A percentile compares a stretch with the other conserved stretches of the same genome.
Evolutionary conservation across 2,329 filamentous ascomycete genomes (phyloP).

Genomic region (Karstenula rhodostoma): DNA sequence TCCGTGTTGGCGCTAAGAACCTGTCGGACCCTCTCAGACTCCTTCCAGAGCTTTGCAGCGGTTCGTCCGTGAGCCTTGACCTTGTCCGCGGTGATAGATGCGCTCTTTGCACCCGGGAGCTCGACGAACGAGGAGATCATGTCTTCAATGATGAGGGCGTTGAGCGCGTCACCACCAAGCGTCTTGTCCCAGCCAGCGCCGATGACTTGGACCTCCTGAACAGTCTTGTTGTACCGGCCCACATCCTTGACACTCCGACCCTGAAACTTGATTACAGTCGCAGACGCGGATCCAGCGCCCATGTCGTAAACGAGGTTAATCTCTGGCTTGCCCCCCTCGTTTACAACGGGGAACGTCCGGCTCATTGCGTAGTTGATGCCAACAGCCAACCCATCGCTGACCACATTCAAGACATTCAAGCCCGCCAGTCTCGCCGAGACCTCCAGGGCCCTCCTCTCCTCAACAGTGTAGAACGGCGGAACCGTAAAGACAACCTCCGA

Average conservation of each 20-base stretch:
- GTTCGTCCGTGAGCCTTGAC: slow-evolving; percentile 81
- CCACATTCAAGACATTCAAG: slow-evolving; percentile 81
- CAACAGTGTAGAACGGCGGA: slow-evolving; percentile 86
- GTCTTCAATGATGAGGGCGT: slow-evolving; percentile 86
- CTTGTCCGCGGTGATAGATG: slow-evolving; percentile 66
- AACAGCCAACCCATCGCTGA: slow-evolving; percentile 91
- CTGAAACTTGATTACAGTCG: slow-evolving; percentile 89
- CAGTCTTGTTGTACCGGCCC: slow-evolving; percentile 92
- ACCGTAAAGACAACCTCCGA: slow-evolving; percentile 88
- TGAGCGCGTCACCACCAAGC: slow-evolving; percentile 88
- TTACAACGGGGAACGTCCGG: slow-evolving; percentile 85
- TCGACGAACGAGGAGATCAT: slow-evolving; percentile 83
- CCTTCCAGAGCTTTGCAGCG: slow-evolving; percentile 90
- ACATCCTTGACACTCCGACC: slow-evolving; percentile 88
- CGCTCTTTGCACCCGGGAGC: slow-evolving; percentile 68
- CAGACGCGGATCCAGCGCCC: slow-evolving; percentile 93
- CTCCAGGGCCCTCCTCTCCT: slow-evolving; percentile 87
- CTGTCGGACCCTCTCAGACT: slow-evolving; percentile 85
- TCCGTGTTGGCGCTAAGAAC: slow-evolving; percentile 93
- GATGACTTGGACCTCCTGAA: slow-evolving; percentile 92
- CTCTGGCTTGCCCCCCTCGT: slow-evolving; percentile 85
- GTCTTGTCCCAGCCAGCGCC: slow-evolving; percentile 88
- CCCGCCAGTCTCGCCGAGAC: slow-evolving; percentile 87
- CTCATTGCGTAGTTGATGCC: slow-evolving; percentile 94
- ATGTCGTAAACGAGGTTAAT: slow-evolving; percentile 96